These are phyloP conservation scores for Rubia yunnanensis DNA, from an alignment of 257 asterid species.

Conservation along the genomic window DNA sequence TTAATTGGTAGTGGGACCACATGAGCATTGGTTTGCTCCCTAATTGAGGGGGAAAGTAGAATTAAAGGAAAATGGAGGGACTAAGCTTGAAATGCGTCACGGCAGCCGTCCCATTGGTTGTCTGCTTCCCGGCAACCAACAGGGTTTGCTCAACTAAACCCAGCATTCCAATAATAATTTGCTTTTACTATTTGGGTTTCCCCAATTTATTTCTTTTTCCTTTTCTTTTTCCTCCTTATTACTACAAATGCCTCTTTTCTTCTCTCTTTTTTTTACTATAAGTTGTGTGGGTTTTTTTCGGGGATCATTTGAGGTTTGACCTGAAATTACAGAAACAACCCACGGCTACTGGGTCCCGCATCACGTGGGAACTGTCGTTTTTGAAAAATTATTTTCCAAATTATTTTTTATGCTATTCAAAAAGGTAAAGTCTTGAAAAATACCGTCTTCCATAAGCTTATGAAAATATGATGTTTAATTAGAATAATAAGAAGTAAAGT, in stretches of 20 bases:
- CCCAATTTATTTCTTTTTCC: neutral
- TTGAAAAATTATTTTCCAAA: no score
- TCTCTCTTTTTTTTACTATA: neutral
- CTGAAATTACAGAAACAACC: slow-evolving; percentile 29
- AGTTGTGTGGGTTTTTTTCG: neutral
- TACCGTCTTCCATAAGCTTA: no score
- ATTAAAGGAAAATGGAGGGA: neutral
- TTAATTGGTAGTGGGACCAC: neutral
- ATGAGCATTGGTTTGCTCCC: neutral
- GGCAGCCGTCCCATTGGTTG: slow-evolving; percentile 31
- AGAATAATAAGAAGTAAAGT: no score
- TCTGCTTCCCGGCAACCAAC: slow-evolving; percentile 52
- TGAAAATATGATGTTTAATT: no score
- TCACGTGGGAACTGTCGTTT: slow-evolving; percentile 27
- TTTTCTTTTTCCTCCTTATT: no score
- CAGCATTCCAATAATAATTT: slow-evolving; percentile 24
- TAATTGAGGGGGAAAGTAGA: neutral
- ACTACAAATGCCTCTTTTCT: no score
- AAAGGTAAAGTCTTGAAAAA: no score
- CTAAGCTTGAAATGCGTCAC: neutral
- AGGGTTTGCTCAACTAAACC: slow-evolving; percentile 47
- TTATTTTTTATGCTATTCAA: no score
- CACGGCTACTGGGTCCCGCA: slow-evolving; percentile 11
- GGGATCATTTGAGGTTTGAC: slow-evolving; percentile 16
- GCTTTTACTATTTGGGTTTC: neutral